Evolutionary conservation across 2,329 filamentous ascomycete genomes (phyloP).

Genomic region (Alternaria metachromatica): DNA sequence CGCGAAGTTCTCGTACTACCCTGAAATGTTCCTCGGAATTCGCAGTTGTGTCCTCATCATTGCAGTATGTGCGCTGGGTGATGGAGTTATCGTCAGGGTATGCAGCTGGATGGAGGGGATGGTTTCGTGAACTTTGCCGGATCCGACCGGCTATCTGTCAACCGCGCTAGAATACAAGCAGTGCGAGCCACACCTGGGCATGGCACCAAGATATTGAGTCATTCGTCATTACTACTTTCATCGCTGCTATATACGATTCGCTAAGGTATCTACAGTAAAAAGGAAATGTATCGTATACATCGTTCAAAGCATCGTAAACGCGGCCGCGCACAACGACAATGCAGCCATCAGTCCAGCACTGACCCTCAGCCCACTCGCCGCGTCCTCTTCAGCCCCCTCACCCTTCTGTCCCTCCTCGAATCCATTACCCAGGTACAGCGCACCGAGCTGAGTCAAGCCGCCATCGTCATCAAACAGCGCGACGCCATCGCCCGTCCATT

Average conservation of each 20-base stretch:
- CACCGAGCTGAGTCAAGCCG: slow-evolving; percentile 40
- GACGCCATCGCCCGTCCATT: slow-evolving; percentile 46
- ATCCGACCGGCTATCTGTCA: background rate
- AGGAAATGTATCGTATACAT: background rate
- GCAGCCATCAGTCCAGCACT: slow-evolving; percentile 19
- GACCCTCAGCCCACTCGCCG: slow-evolving; percentile 12
- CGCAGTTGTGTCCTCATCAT: background rate
- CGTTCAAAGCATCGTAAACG: slow-evolving; percentile 4
- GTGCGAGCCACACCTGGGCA: no score
- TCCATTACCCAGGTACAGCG: slow-evolving; percentile 41
- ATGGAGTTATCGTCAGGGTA: background rate
- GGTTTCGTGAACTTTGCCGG: background rate
- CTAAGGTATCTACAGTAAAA: slow-evolving; percentile 7
- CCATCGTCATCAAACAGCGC: slow-evolving; percentile 43
- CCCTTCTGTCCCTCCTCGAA: slow-evolving; percentile 43
- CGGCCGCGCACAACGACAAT: slow-evolving; percentile 1
- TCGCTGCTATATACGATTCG: background rate
- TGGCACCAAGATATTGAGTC: no score
- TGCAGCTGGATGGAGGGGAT: background rate
- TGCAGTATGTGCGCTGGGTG: background rate
- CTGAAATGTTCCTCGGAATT: accelerated
- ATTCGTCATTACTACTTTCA: background rate
- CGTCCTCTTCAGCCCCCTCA: slow-evolving; percentile 23
- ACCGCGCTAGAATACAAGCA: background rate
- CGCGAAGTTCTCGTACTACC: no score